phyloP scores from a whole-genome alignment of 2,329 filamentous ascomycete genomes.

The Nemania sp. region DNA sequence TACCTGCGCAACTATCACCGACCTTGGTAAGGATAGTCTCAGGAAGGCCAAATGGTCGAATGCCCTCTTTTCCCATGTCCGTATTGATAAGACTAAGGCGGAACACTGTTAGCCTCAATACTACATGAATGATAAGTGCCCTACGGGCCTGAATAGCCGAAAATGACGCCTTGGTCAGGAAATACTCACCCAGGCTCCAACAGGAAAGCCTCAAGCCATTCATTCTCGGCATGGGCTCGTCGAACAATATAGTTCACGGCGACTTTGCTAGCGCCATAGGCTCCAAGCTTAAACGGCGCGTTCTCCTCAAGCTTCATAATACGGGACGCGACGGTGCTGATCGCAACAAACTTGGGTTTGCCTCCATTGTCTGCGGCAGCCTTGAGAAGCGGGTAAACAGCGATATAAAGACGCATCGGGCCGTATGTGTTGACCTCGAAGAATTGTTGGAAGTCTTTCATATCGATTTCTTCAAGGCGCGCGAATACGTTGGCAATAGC shows the following conservation, averaged over 20 bases:
- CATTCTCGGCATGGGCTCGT: slow-evolving; percentile 11
- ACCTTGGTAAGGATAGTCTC: no score
- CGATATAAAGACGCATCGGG: slow-evolving; percentile 3
- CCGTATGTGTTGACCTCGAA: slow-evolving; percentile 1
- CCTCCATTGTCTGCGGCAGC: no score
- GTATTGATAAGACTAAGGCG: no score
- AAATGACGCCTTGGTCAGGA: neutral
- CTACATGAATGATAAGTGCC: no score
- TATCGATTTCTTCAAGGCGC: neutral
- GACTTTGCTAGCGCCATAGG: slow-evolving; percentile 15
- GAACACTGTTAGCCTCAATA: no score
- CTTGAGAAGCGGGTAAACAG: neutral
- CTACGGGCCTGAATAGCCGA: neutral
- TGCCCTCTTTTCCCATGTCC: no score
- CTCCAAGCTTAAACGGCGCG: slow-evolving; percentile 6
- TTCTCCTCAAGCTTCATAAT: slow-evolving; percentile 9
- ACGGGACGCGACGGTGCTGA: slow-evolving; percentile 11
- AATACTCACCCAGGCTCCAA: slow-evolving; percentile 9
- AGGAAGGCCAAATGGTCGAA: no score
- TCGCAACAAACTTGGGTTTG: slow-evolving; percentile 13
- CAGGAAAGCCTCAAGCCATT: slow-evolving; percentile 10
- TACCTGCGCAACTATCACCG: no score
- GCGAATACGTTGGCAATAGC: slow-evolving; percentile 42
- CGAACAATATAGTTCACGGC: slow-evolving; percentile 18
- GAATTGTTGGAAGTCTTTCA: slow-evolving; percentile 2